Conservation (phyloP, 345 rosid genomes). For the Salix brachista region DNA sequence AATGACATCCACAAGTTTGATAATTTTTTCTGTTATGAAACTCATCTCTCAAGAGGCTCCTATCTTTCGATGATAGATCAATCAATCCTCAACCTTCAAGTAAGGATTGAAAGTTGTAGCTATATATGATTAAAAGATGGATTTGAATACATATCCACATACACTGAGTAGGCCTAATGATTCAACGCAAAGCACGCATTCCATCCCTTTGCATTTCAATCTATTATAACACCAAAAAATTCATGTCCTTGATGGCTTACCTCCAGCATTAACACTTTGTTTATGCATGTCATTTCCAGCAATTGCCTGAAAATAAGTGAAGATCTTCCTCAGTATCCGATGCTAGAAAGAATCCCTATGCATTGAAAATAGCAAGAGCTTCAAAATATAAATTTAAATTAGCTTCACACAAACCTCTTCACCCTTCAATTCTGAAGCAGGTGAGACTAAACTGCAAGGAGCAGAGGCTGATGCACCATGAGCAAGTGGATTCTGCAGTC, state of each 20-base stretch:
- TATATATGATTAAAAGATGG: not conserved
- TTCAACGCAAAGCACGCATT: not conserved
- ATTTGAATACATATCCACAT: not conserved
- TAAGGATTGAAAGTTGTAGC: not conserved
- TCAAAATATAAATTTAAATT: slow-evolving; percentile 6
- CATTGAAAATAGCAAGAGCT: not conserved
- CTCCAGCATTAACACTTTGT: slow-evolving; percentile 38
- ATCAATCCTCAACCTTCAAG: not conserved
- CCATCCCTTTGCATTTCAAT: not conserved
- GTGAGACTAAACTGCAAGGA: slow-evolving; percentile 38
- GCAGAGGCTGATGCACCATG: slow-evolving; percentile 34
- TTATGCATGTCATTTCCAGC: slow-evolving; percentile 42
- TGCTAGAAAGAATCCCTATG: not conserved
- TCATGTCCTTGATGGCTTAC: slow-evolving; percentile 50
- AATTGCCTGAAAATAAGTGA: slow-evolving; percentile 34
- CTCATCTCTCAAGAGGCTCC: not conserved
- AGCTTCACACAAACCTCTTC: slow-evolving; percentile 58
- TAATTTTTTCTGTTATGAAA: not conserved
- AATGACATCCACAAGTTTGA: not conserved
- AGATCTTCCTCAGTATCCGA: slow-evolving; percentile 6
- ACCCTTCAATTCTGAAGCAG: slow-evolving; percentile 48
- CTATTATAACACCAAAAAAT: not conserved
- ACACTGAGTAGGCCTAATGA: not conserved
- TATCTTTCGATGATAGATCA: not conserved
- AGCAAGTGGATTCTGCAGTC: slow-evolving; percentile 38